These are phyloP conservation scores for Cercospora zeina DNA, from an alignment of 2,329 filamentous ascomycete genomes.

Conservation along the genomic window DNA sequence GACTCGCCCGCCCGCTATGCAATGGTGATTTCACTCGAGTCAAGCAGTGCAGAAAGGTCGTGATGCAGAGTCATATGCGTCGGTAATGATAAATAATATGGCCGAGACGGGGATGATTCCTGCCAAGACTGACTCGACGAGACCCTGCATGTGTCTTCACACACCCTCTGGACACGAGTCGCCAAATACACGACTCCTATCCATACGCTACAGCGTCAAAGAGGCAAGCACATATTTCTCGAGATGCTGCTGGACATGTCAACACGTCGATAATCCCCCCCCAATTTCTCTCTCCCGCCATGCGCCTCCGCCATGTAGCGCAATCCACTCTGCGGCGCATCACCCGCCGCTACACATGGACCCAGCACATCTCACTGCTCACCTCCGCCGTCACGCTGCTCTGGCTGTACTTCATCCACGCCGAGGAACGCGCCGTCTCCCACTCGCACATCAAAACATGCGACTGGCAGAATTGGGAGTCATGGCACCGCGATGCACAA, in stretches of 20 bases:
- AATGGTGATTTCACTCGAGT: too few relatives aligned
- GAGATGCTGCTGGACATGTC: slow-evolving; percentile 5
- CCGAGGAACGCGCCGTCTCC: slow-evolving; percentile 82
- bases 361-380: slow-evolving; percentile 30
- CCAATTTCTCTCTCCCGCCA: slow-evolving; percentile 9
- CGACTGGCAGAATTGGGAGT: slow-evolving; percentile 84
- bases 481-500: slow-evolving; percentile 75
- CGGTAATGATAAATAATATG: neutral
- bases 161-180: neutral
- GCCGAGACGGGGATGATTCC: neutral
- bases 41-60: too few relatives aligned
- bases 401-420: slow-evolving; percentile 77
- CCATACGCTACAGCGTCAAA: neutral
- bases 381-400: slow-evolving; percentile 42
- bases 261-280: neutral
- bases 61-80: too few relatives aligned
- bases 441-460: slow-evolving; percentile 69
- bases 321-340: slow-evolving; percentile 27
- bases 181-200: neutral
- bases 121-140: neutral
- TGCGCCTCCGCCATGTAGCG: slow-evolving; percentile 29
- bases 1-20: too few relatives aligned
- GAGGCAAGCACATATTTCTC: neutral
- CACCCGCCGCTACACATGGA: slow-evolving; percentile 31
- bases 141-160: slow-evolving; percentile 6